Conservation (phyloP, 495 filamentous ascomycete genomes). For the Platismatia glauca region DNA sequence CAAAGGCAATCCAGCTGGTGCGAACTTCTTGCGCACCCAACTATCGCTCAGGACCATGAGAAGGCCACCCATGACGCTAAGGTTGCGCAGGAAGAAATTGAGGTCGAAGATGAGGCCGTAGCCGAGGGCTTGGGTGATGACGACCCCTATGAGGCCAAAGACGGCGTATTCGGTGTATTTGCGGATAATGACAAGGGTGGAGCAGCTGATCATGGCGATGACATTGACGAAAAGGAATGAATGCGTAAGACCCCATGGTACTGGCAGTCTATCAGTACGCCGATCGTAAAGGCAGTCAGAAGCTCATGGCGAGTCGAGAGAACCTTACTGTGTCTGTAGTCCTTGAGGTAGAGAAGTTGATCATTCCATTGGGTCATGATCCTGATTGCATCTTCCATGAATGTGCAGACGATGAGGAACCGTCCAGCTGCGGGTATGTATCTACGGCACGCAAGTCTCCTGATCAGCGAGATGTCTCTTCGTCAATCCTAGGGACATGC, state of each 20-base stretch:
- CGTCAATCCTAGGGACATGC: neutral
- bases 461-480: conserved; percentile 13
- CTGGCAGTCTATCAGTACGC: conserved; percentile 38
- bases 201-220: conserved; percentile 76
- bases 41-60: conserved; percentile 97
- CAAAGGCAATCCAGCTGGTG: conserved; percentile 85
- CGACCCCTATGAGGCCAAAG: conserved; percentile 77
- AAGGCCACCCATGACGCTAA: conserved; percentile 91
- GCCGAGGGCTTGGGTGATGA: conserved; percentile 90
- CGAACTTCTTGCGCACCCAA: conserved; percentile 95
- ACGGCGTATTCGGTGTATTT: conserved; percentile 90
- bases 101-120: conserved; percentile 98
- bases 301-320: conserved; percentile 8
- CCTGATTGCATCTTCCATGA: conserved; percentile 90
- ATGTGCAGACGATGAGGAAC: conserved; percentile 96
- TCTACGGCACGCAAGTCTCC: conserved; percentile 36
- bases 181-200: conserved; percentile 77
- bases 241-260: conserved; percentile 84
- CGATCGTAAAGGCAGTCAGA: conserved; percentile 4
- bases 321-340: conserved; percentile 81
- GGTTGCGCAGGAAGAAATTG: conserved; percentile 98
- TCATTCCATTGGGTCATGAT: conserved; percentile 98
- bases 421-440: conserved; percentile 92
- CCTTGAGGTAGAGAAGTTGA: conserved; percentile 84
- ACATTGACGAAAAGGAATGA: conserved; percentile 89